Percentiles rank a stretch among this genome's conserved stretches.
Evolutionary conservation across 2,329 filamentous ascomycete genomes (phyloP).

Genomic region (Nannizziopsis barbatae): DNA sequence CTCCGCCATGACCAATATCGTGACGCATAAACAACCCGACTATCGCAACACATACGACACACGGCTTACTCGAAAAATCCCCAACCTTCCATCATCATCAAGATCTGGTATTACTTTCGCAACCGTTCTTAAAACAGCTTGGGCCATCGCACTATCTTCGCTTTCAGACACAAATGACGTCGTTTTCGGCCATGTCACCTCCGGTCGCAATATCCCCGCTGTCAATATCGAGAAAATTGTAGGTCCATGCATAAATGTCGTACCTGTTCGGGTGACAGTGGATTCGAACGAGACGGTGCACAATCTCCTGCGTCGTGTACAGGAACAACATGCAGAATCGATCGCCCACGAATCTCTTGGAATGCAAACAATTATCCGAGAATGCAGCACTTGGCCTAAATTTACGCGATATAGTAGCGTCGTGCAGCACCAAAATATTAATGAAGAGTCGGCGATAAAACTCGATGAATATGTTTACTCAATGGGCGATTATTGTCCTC

Average conservation of each 20-base stretch:
- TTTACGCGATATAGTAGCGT: constrained; percentile 32
- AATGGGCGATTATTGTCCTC: constrained; percentile 22
- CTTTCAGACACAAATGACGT: not conserved
- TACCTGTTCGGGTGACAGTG: not conserved
- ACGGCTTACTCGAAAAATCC: not conserved
- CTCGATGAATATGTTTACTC: constrained; percentile 29
- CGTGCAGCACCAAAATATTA: constrained; percentile 30
- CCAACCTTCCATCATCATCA: not conserved
- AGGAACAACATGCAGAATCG: constrained; percentile 47
- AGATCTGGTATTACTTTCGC: not conserved
- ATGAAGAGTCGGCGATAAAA: constrained; percentile 26
- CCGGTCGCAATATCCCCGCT: not conserved
- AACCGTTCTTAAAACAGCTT: not conserved
- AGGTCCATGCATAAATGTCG: not conserved
- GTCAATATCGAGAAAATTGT: not conserved
- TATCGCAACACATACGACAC: not conserved
- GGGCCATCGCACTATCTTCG: not conserved
- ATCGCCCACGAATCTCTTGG: constrained; percentile 46
- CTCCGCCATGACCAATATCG: not conserved
- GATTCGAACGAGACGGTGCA: not conserved
- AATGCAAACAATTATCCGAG: constrained; percentile 42
- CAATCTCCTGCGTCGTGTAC: not conserved
- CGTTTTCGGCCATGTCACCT: not conserved
- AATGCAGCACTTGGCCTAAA: constrained; percentile 31
- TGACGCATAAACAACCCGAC: not conserved